Evolutionary conservation across 2,329 filamentous ascomycete genomes (phyloP), one percentile per base, ranked within the genome.

Genomic region (Xylaria sp.): DNA sequence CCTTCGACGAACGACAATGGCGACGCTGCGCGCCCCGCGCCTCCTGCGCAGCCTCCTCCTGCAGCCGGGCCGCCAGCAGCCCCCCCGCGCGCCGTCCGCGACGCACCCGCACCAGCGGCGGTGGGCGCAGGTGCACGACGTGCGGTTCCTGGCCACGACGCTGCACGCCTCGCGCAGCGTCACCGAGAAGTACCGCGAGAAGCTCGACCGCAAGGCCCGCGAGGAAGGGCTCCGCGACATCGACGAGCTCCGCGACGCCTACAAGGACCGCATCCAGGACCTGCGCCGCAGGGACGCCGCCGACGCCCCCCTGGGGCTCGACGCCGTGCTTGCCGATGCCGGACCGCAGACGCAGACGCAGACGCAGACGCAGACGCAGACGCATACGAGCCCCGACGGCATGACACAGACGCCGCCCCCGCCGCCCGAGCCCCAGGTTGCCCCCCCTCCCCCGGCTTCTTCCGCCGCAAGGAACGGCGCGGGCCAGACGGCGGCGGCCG

Each of bases 41-140:
- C n/a, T 48, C 42, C 52, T 62, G 42, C 57, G 59, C 38, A 52
- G 42, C 45, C 49, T 60, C 26, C 21, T 60, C 13, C 54, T 63
- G n/a, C n/a, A n/a, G n/a, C n/a, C n/a, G 34, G 59, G 63, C 39
- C 58, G 60, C 40, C 57, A 48, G 44, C 43, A 39, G 22, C 40
- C 52, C 16, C 48, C 49, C 38, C 48, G 40, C 26, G 38, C 56
- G 1, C 57, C 55, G 46, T 41, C 38, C 8, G 55, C 29, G 5
- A 50, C 24, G 47, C 39, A 37, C 41, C 18, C 42, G 21, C 70
- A 76, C 63, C 93, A 97, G 73, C 85, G 88, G 51, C 86, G 92
- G 70, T 95, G 91, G 89, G 93, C 93, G 1, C 91, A 91, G 66
- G 92, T 97, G 24, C 91, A 95, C 72, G 91, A 97, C 73, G 87